Evolutionary conservation across 2,329 filamentous ascomycete species (phyloP), one percentile per base, ranked within the genome.

Genomic region (Phaeosphaeria sp.): DNA sequence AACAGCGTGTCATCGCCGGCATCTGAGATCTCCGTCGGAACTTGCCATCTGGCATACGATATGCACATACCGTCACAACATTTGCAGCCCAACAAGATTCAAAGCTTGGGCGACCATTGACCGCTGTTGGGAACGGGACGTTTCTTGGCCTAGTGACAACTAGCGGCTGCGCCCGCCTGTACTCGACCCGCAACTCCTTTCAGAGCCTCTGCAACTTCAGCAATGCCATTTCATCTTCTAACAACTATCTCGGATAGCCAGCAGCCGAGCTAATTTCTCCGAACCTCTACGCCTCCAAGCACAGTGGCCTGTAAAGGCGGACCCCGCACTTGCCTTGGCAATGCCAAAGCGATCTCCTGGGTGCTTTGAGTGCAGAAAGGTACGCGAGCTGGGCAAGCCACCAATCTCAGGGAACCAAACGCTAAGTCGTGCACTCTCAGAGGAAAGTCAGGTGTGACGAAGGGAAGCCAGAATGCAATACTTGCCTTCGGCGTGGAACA

Each of bases 361-460:
- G 41, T 77, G 74, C 62, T 77, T 77, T 56, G 69, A 72, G 58
- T 77, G 74, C 59, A 72, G 74, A 62, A 71, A 72, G 63, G 65
- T 67, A 67, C 56, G 65, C 30, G 33, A 56, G 43, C 39, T 50
- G 21, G 48, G 53, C 55, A 53, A 41, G 49, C 33, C 39, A 52
- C 33, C 53, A 49, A 48, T 54, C 11, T 54, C 27, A 56, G 22
- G 54, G 47, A 56, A 57, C 20, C 33, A 49, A 43, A 22, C n/a
- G 23, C 58, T 64, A 51, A 66, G 43, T 43, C 11, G 15, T 4
- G 7, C 27, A 17, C 27, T 17, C 55, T 4, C 46, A 66, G 63
- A 71, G 74, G 30, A 77, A 77, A 53, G 74, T 77, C 25, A 66
- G 74, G 46, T 77, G 74, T 58, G 74, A 77, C 53, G 74, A 75